Evolutionary conservation across 2,329 filamentous ascomycete genomes (phyloP).

Genomic region (Verticillium zaregamsianum): DNA sequence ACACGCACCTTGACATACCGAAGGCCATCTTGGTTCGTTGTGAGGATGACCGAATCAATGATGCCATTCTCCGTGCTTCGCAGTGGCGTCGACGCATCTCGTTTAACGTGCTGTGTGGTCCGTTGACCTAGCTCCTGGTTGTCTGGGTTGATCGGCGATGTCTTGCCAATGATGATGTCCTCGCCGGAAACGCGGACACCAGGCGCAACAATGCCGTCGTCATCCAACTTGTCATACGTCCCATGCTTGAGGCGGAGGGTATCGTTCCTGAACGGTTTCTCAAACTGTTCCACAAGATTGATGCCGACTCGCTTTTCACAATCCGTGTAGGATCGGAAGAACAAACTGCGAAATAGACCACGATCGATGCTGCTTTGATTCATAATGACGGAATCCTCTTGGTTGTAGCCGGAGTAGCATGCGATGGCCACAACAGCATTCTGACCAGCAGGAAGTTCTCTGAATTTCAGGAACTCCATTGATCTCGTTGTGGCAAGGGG

Average conservation of each 20-base stretch:
- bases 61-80: constrained; percentile 97
- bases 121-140: constrained; percentile 90
- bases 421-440: constrained; percentile 98
- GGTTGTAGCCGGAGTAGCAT: constrained; percentile 97
- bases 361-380: constrained; percentile 99
- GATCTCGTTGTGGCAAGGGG: constrained; percentile 92
- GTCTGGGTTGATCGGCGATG: constrained; percentile 88
- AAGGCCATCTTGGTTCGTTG: constrained; percentile 89
- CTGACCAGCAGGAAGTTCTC: constrained; percentile 92
- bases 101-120: constrained; percentile 84
- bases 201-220: constrained; percentile 90
- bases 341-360: constrained; percentile 93
- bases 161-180: constrained; percentile 99
- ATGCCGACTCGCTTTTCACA: constrained; percentile 95
- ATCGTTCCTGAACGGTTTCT: constrained; percentile 86
- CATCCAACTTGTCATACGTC: constrained; percentile 95
- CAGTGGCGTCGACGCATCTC: constrained; percentile 92
- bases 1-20: constrained; percentile 98
- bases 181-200: constrained; percentile 94
- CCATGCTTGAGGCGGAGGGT: constrained; percentile 91
- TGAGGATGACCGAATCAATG: constrained; percentile 87
- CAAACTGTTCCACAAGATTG: constrained; percentile 87
- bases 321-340: constrained; percentile 96
- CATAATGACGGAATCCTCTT: constrained; percentile 99
- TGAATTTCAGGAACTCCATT: constrained; percentile 98